A percentile compares a stretch with the other conserved stretches of the same genome.
Conservation (phyloP, 768 basidiomycete species). For the Psilocybe tampanensis region DNA sequence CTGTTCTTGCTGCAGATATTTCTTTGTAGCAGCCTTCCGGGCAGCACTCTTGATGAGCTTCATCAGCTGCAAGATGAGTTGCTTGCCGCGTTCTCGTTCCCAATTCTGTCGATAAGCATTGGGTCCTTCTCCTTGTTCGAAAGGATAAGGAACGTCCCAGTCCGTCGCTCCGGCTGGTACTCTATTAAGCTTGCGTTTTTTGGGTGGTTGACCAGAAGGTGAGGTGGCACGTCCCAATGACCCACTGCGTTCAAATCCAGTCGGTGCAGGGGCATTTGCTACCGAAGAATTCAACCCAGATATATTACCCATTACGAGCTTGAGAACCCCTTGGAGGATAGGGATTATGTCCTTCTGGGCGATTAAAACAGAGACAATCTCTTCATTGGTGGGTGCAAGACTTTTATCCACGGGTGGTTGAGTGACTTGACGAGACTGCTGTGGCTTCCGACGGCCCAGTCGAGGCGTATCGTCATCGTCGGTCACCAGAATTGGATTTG, state of each 20-base stretch:
- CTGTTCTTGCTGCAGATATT: constrained; percentile 32
- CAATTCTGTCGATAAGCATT: constrained; percentile 63
- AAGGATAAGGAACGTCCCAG: constrained; percentile 86
- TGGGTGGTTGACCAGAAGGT: constrained; percentile 24
- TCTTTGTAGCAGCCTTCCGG: constrained; percentile 61
- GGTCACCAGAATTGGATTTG: constrained; percentile 74
- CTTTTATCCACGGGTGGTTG: constrained; percentile 39
- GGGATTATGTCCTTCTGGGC: constrained; percentile 70
- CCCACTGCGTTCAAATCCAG: neutral
- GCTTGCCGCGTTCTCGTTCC: constrained; percentile 65
- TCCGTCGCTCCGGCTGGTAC: constrained; percentile 82
- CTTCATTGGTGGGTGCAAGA: constrained; percentile 50
- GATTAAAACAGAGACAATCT: constrained; percentile 60
- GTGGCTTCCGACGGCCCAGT: constrained; percentile 24
- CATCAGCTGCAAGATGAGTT: constrained; percentile 62
- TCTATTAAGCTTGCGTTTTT: constrained; percentile 62
- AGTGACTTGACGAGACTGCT: constrained; percentile 2
- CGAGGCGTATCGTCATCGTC: constrained; percentile 49
- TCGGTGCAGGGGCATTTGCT: constrained; percentile 11
- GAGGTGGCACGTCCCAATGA: neutral
- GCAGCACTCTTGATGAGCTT: constrained; percentile 61
- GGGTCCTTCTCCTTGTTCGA: constrained; percentile 71
- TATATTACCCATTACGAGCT: constrained; percentile 46
- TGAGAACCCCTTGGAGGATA: constrained; percentile 62
- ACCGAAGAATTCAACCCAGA: constrained; percentile 3